These are phyloP conservation scores for Diutina sp. DNA, from an alignment of 1,139 yeast genomes.

Conservation along the genomic window DNA sequence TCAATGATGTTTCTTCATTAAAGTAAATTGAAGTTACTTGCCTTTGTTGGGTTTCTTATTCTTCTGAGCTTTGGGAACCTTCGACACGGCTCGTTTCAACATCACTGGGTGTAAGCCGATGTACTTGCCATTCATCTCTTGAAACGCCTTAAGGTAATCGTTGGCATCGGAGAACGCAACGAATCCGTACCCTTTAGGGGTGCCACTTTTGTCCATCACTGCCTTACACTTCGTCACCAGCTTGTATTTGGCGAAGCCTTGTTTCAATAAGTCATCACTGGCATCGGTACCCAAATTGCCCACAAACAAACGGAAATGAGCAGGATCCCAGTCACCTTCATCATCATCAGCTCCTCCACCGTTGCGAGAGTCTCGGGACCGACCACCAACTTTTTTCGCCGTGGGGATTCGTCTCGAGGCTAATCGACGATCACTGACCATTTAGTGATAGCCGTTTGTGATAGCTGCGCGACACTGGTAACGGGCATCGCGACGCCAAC, in stretches of 20 bases:
- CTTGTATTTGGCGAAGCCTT: constrained; percentile 38
- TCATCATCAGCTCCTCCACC: background rate
- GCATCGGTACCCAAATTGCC: constrained; percentile 68
- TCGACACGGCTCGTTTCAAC: constrained; percentile 51
- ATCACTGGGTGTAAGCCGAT: constrained; percentile 67
- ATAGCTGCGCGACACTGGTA: background rate
- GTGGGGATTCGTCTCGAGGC: background rate
- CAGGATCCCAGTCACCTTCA: constrained; percentile 46
- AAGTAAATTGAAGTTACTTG: background rate
- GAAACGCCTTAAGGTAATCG: constrained; percentile 58
- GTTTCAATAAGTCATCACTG: constrained; percentile 36
- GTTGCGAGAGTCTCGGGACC: background rate
- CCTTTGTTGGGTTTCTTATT: background rate
- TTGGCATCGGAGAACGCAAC: constrained; percentile 50
- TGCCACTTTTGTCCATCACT: constrained; percentile 32
- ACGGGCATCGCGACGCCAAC: background rate
- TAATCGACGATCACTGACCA: background rate
- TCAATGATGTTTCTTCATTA: no score
- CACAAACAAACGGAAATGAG: constrained; percentile 61
- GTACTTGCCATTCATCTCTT: constrained; percentile 65
- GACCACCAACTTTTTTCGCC: background rate
- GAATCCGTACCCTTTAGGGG: constrained; percentile 58
- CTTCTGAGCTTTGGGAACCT: constrained; percentile 8
- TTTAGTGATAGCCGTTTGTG: background rate
- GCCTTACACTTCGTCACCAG: constrained; percentile 44